Base-by-base conservation (phyloP, 108 stramenopile genomes). In the Poteriospumella lacustris region DNA sequence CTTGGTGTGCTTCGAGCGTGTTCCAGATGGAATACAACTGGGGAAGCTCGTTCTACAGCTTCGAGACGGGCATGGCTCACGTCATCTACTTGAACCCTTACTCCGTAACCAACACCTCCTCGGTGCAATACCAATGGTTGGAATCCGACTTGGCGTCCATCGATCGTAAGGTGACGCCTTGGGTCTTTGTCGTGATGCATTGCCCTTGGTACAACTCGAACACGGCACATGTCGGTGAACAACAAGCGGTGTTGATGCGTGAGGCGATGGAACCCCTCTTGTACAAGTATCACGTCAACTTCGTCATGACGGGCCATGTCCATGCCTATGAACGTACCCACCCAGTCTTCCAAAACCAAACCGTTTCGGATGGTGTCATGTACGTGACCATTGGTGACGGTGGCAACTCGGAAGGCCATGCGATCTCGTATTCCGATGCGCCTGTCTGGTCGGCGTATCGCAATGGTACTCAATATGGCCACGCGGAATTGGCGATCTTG, bases 321-420 rank as follows among this genome's bases (percentile, higher is more conserved):
- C 96, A 96, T 85, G 92, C 92, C 58, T 95, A 93, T 76, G 87
- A 90, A 77, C 88, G 94, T 3, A 89, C 91, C 40, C 56, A 75
- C 15, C 86, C 85, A 43, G 88, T 92, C 0, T 82, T 84, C n/a
- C 69, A 85, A 68, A 86, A 82, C 56, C 56, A 68, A 40, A 15
- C 19, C 36, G 24, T 19, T 36, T 38, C 70, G 40, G 82, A 36
- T 26, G 87, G 58, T 0, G 69, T 81, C n/a, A 62, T 76, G 2
- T 90, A 96, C 68, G 85, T 98, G 58, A 89, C 91, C 56, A 85
- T 95, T 44, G 97, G 97, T 59, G 95, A 93, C 38, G 95, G 94
- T 52, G 97, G 95, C 34, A 89, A 88, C 60, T 85, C 93, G 3
- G 87, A 91, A 77, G 93, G 64, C 38, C 24, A 19, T 64, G 91